phyloP scores from a whole-genome alignment of 306 rosid species.

The Cicer chorassanicum region DNA sequence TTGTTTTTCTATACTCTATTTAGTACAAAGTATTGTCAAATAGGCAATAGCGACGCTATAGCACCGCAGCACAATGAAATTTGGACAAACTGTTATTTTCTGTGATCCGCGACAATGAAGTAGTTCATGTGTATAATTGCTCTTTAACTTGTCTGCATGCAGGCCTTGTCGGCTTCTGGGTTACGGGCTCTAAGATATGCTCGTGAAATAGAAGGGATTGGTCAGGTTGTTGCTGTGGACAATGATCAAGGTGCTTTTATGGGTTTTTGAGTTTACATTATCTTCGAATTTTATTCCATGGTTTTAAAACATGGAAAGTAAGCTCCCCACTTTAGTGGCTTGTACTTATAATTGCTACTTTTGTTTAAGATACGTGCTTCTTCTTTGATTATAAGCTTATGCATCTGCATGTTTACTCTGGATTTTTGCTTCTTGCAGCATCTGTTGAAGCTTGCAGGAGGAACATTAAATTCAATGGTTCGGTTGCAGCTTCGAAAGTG shows the following conservation, averaged over 20 bases:
- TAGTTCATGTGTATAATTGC: constrained; percentile 21
- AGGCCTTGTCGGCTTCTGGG: constrained; percentile 99
- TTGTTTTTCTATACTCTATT: too few species aligned
- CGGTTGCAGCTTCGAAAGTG: constrained; percentile 81
- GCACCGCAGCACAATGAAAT: too few species aligned
- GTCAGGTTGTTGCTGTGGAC: constrained; percentile 94
- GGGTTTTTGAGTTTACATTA: constrained; percentile 15
- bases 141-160: constrained; percentile 32
- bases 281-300: constrained; percentile 5
- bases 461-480: constrained; percentile 97
- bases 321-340: background rate
- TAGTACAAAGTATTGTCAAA: too few species aligned
- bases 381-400: constrained; percentile 36
- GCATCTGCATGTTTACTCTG: constrained; percentile 29
- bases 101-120: background rate
- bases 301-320: constrained; percentile 21
- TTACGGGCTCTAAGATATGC: constrained; percentile 96
- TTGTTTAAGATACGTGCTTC: constrained; percentile 26
- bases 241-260: constrained; percentile 75
- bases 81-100: too few species aligned
- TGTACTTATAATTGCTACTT: background rate
- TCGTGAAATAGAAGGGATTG: constrained; percentile 89
- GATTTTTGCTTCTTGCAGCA: constrained; percentile 53
- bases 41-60: too few species aligned
- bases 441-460: constrained; percentile 95